Evolutionary conservation across 2,329 filamentous ascomycete genomes (phyloP).

Genomic region (Drechslerella dactyloides): DNA sequence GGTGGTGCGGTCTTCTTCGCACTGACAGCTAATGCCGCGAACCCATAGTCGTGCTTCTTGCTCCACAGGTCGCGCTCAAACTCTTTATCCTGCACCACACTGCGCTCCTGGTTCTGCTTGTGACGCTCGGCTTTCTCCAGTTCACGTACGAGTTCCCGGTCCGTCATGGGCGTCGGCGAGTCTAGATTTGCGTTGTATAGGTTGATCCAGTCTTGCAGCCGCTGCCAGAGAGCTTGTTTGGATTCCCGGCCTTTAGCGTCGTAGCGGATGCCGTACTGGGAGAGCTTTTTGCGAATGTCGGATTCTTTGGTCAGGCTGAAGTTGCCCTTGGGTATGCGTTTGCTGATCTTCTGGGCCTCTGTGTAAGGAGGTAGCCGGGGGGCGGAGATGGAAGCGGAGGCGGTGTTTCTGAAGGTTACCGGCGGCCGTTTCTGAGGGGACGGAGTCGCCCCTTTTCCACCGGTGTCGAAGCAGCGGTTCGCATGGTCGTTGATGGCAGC

Average conservation of each 20-base stretch:
- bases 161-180: slow-evolving; percentile 73
- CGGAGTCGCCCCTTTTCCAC: neutral
- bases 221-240: slow-evolving; percentile 70
- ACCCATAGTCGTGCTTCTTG: slow-evolving; percentile 73
- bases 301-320: slow-evolving; percentile 86
- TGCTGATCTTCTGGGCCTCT: slow-evolving; percentile 56
- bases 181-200: slow-evolving; percentile 98
- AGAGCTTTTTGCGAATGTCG: slow-evolving; percentile 78
- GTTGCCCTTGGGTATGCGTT: slow-evolving; percentile 71
- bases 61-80: slow-evolving; percentile 83
- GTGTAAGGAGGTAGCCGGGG: slow-evolving; percentile 52
- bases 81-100: slow-evolving; percentile 76
- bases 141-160: slow-evolving; percentile 75
- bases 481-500: slow-evolving; percentile 14
- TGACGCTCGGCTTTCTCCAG: slow-evolving; percentile 86
- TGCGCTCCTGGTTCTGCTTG: slow-evolving; percentile 62
- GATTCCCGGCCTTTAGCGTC: slow-evolving; percentile 70
- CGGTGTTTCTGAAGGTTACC: slow-evolving; percentile 13
- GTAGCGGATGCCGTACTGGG: slow-evolving; percentile 72
- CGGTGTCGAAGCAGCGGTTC: slow-evolving; percentile 36
- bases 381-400: neutral
- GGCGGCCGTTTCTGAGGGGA: slow-evolving; percentile 29
- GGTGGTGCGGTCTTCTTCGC: slow-evolving; percentile 65
- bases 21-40: slow-evolving; percentile 77
- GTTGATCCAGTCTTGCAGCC: slow-evolving; percentile 93